These are phyloP conservation scores for Syzygium jambos DNA, from an alignment of 345 rosid genomes.

Conservation along the genomic window DNA sequence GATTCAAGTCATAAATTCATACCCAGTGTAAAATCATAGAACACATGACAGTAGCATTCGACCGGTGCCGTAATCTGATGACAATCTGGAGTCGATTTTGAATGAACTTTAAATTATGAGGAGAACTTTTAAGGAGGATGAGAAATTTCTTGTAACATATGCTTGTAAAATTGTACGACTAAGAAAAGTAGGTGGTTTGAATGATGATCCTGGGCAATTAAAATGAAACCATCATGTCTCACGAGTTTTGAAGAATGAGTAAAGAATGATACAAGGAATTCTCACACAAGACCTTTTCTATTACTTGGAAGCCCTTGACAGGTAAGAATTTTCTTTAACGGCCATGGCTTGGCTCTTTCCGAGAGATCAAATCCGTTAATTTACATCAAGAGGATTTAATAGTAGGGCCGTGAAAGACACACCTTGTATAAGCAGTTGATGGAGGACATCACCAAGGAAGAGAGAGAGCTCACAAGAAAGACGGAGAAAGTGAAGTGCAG, in stretches of 20 bases:
- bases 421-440: background rate
- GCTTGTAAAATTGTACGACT: background rate
- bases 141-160: background rate
- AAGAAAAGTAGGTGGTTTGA: background rate
- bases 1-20: background rate
- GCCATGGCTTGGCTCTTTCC: background rate
- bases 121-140: background rate
- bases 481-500: background rate
- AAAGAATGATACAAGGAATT: background rate
- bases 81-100: background rate
- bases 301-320: background rate
- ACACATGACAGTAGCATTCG: background rate
- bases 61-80: background rate
- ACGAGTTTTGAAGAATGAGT: background rate
- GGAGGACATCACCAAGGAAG: background rate
- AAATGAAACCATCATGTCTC: background rate
- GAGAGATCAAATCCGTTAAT: background rate
- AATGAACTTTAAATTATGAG: background rate
- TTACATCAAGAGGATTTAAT: background rate
- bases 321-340: background rate
- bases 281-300: background rate
- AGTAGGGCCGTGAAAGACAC: rapidly evolving
- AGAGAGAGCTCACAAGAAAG: background rate
- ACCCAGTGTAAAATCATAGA: background rate
- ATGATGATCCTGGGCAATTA: background rate